phyloP scores from a whole-genome alignment of 768 basidiomycete species.

The Pleurotus pulmonarius region DNA sequence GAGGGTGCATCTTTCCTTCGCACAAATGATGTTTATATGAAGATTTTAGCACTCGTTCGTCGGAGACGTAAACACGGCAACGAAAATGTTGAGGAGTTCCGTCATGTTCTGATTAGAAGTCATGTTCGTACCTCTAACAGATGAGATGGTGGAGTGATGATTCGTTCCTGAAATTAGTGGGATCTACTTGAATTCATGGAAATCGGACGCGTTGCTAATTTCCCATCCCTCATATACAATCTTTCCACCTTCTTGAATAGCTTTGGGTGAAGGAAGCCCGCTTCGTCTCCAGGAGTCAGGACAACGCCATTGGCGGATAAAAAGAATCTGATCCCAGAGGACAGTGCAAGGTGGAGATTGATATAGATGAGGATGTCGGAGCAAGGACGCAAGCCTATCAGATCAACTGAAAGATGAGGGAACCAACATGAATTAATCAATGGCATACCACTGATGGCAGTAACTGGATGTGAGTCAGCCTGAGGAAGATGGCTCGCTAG shows the following conservation, averaged over 20 bases:
- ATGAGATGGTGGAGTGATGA: too few relatives aligned
- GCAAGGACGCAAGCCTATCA: slow-evolving; percentile 33
- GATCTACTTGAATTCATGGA: too few relatives aligned
- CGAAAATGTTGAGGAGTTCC: too few relatives aligned
- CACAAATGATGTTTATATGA: too few relatives aligned
- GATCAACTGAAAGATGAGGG: too few relatives aligned
- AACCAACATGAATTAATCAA: background rate
- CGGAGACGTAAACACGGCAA: too few relatives aligned
- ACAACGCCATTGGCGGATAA: slow-evolving; percentile 67
- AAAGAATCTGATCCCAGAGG: slow-evolving; percentile 51
- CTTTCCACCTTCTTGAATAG: slow-evolving; percentile 53
- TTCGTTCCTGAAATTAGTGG: too few relatives aligned
- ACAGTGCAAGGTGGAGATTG: slow-evolving; percentile 49
- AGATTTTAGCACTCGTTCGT: too few relatives aligned
- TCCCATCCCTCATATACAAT: background rate
- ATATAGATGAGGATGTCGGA: slow-evolving; percentile 67
- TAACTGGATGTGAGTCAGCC: slow-evolving; percentile 27
- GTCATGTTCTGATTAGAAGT: too few relatives aligned
- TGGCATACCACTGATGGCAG: slow-evolving; percentile 52
- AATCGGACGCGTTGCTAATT: background rate
- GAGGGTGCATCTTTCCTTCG: too few relatives aligned
- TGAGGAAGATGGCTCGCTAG: slow-evolving; percentile 58
- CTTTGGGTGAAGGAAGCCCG: slow-evolving; percentile 46
- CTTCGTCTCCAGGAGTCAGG: slow-evolving; percentile 58
- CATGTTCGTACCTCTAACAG: too few relatives aligned